Evolutionary conservation across 345 rosid genomes (phyloP), one percentile per base, ranked within the genome.

Genomic region (Syzygium aqueum): DNA sequence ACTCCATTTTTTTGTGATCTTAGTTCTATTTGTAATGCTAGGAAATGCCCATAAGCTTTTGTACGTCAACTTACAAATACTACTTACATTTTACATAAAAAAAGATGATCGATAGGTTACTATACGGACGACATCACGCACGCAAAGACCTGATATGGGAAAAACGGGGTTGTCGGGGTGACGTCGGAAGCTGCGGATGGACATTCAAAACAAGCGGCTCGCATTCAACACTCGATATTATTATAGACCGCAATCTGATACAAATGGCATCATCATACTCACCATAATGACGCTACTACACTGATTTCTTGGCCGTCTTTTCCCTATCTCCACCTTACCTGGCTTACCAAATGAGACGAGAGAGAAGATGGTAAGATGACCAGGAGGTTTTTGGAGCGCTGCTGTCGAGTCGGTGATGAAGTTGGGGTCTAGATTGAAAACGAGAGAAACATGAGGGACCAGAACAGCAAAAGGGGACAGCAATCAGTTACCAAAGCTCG

Each of bases 71-170:
- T 43, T 43, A 43, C 6, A 43, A 43, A 43, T 43, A 43, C 46
- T 43, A 43, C 46, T 43, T 43, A 43, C 7, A 43, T 43, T 43
- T 43, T 6, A 43, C 46, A 43, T 43, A 43, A 43, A 43, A 37
- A 43, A 43, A 43, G 5, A 43, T 43, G 1, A 43, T 43, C 46
- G 7, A 43, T 7, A 43, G 7, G 33, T 30, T 1, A 0, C 6
- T 0, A 6, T 30, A 67, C 6, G 2, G 1, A 8, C 0, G 10
- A 28, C 3, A 9, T 28, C 37, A 7, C 3, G 40, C 17, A 17
- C 46, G 17, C 0, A 22, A 16, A 67, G 13, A 30, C 13, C 0
- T 3, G 3, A 33, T 9, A 67, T 2, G 43, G 7, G 3, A 17
- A 67, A 7, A n/a, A 5, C 0, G 23, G 25, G 14, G 9, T 21